Percentiles rank a stretch among this genome's conserved stretches.
Conservation (phyloP, 768 basidiomycete genomes). For the Lyophyllum semitale region DNA sequence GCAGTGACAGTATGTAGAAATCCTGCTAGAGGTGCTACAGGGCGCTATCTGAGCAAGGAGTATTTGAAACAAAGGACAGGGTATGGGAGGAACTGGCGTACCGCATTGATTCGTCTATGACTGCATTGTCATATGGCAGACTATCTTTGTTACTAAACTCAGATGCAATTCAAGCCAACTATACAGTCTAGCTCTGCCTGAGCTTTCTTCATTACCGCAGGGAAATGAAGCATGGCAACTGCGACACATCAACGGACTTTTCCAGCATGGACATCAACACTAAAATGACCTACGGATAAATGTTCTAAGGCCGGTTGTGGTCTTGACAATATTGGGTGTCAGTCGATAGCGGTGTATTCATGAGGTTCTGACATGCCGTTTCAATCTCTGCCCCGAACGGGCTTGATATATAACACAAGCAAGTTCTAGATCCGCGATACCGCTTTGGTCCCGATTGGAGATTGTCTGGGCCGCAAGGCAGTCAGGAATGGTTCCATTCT, state of each 20-base stretch:
- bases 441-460: conserved; percentile 35
- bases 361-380: too few species aligned
- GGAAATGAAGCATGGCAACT: conserved; percentile 19
- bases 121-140: conserved; percentile 17
- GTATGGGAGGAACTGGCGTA: too few species aligned
- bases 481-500: conserved; percentile 36
- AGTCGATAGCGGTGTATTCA: too few species aligned
- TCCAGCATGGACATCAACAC: neutral
- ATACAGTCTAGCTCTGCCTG: conserved; percentile 16
- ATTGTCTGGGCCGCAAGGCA: conserved; percentile 41
- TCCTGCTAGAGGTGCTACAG: conserved; percentile 13
- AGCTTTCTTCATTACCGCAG: conserved; percentile 23
- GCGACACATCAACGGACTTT: too few species aligned
- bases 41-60: conserved; percentile 19
- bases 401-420: conserved; percentile 45
- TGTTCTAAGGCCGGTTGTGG: conserved; percentile 28
- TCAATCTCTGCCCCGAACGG: conserved; percentile 52
- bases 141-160: conserved; percentile 10
- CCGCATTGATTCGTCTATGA: conserved; percentile 18
- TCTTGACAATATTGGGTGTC: too few species aligned
- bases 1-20: conserved; percentile 13
- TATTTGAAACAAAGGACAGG: too few species aligned
- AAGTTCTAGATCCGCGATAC: conserved; percentile 42
- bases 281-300: conserved; percentile 38
- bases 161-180: conserved; percentile 10